These are phyloP conservation scores for Backusella tarrabulga DNA, from an alignment of 192 early-diverging fungal species.

Conservation along the genomic window DNA sequence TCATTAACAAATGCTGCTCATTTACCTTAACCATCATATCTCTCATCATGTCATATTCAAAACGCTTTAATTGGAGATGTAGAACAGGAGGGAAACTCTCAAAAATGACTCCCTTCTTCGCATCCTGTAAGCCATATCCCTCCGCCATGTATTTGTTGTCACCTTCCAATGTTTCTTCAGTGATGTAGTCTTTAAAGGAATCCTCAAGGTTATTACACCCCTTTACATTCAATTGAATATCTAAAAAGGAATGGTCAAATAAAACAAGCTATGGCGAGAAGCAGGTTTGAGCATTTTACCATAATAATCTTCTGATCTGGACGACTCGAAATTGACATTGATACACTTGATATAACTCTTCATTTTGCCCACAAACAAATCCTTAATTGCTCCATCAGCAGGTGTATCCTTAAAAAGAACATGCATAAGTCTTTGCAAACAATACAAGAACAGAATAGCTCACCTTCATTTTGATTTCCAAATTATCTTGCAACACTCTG, in stretches of 20 bases:
- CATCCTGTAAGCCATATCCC: conserved; percentile 90
- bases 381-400: conserved; percentile 88
- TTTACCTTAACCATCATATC: conserved; percentile 87
- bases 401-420: conserved; percentile 60
- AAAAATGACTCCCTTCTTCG: conserved; percentile 96
- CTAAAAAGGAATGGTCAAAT: conserved; percentile 37
- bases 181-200: conserved; percentile 89
- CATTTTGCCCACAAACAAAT: conserved; percentile 96
- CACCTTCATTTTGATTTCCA: conserved; percentile 98
- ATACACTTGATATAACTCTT: conserved; percentile 97
- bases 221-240: conserved; percentile 97
- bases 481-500: conserved; percentile 93
- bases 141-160: conserved; percentile 98
- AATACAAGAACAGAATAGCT: neutral
- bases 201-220: conserved; percentile 83
- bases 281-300: conserved; percentile 36
- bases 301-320: conserved; percentile 93
- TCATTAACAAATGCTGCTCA: neutral
- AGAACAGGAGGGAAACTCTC: conserved; percentile 90
- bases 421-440: no score
- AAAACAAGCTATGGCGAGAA: neutral
- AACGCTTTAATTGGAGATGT: conserved; percentile 95
- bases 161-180: conserved; percentile 90
- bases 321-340: conserved; percentile 93
- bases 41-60: conserved; percentile 93